Base-by-base conservation (phyloP, 2,329 filamentous ascomycete species). In the Corynespora cassiicola region DNA sequence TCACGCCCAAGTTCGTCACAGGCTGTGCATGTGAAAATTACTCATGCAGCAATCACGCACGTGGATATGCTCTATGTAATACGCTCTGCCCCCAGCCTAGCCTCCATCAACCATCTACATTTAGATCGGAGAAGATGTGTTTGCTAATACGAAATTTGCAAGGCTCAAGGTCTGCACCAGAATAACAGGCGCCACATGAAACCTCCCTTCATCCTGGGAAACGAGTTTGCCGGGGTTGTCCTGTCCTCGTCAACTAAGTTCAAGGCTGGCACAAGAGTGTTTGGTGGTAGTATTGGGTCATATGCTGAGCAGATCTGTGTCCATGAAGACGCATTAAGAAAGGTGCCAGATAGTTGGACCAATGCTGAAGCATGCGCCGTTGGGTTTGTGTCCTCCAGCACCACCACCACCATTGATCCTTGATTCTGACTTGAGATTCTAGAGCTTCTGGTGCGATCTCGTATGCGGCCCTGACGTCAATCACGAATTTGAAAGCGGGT, bases 51-150 rank as follows among this genome's bases (percentile, higher is more conserved):
- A 4, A 68, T 82, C 15, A 83, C 82, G 36, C 82, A 81, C 54
- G 79, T 82, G 31, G 81, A 84, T 52, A 74, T 80, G 7, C 72
- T 84, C 30, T 83, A 84, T 55, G 77, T 76, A 2, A 72, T 72
- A 28, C 14, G 7, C 7, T 17, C n/a, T n/a, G n/a, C n/a, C n/a
- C n/a, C n/a, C n/a, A n/a, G n/a, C n/a, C n/a, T n/a, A n/a, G n/a
- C n/a, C 6, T 31, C 7, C 7, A 31, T 6, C 8, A 15, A 6
- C 28, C 28, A 31, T 31, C 28, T 16, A 10, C 10, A 19, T 8
- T 31, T 31, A 9, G 6, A 17, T 14, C 17, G 20, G 14, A 10
- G 10, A 28, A 15, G 7, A 9, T 7, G 7, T 28, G 26, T 12
- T 31, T 6, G 6, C 11, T 31, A 8, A 31, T n/a, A n/a, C n/a